Conservation (phyloP, 31 red algal species). For the Bonnemaisonia californica region DNA sequence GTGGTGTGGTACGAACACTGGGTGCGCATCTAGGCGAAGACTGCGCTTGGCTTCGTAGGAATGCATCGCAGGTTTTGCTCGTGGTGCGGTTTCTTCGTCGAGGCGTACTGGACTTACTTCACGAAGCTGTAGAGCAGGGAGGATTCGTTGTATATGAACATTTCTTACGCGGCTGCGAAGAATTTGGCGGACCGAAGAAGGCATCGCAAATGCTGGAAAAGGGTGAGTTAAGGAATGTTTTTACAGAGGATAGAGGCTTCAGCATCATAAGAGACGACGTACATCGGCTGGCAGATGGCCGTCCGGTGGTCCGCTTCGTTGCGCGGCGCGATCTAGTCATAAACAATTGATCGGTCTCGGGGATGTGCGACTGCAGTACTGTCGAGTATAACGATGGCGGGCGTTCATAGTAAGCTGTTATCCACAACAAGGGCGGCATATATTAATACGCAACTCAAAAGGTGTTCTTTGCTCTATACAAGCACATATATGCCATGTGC, state of each 20-base stretch:
- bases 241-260: constrained; percentile 28
- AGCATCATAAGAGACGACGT: constrained; percentile 29
- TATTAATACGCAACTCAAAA: no score
- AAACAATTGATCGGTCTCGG: no score
- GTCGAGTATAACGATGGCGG: no score
- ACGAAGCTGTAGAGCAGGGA: constrained; percentile 29
- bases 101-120: constrained; percentile 46
- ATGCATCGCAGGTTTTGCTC: constrained; percentile 34
- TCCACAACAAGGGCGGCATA: no score
- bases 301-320: constrained; percentile 55
- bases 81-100: constrained; percentile 61
- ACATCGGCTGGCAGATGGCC: constrained; percentile 28
- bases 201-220: constrained; percentile 44
- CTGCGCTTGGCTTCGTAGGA: constrained; percentile 11
- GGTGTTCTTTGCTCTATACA: constrained; percentile 77
- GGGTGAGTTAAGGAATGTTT: constrained; percentile 45
- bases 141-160: constrained; percentile 65
- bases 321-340: background rate
- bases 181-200: constrained; percentile 46
- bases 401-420: no score
- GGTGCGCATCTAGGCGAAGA: constrained; percentile 46
- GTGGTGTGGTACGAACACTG: constrained; percentile 23
- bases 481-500: constrained; percentile 92
- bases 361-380: no score
- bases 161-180: constrained; percentile 54